A percentile compares a stretch with the other conserved stretches of the same genome.
phyloP scores from a whole-genome alignment of 768 basidiomycete species.

The Tylopilus sp. region DNA sequence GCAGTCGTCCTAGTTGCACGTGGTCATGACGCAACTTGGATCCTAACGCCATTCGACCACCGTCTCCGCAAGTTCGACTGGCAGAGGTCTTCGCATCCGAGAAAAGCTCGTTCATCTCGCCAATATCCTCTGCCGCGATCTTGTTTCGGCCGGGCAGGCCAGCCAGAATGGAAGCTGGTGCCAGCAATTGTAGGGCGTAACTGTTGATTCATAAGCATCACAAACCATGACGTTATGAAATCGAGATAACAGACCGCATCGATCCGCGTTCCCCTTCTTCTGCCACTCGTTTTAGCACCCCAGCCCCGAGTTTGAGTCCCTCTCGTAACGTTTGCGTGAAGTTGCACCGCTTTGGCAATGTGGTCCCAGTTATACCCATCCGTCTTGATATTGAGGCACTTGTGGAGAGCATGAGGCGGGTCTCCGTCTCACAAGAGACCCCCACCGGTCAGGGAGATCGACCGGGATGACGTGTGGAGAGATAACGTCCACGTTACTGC shows the following conservation, averaged over 20 bases:
- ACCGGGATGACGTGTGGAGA: slow-evolving; percentile 74
- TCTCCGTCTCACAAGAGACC: slow-evolving; percentile 1
- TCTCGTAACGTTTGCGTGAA: no score
- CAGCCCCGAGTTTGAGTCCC: slow-evolving; percentile 58
- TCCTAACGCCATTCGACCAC: slow-evolving; percentile 19
- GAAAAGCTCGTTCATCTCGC: slow-evolving; percentile 93
- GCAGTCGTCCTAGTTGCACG: slow-evolving; percentile 4
- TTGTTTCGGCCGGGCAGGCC: slow-evolving; percentile 71
- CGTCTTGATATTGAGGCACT: slow-evolving; percentile 94
- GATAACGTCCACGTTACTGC: slow-evolving; percentile 88
- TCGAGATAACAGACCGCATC: slow-evolving; percentile 53
- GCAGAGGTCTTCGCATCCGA: slow-evolving; percentile 87
- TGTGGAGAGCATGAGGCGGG: slow-evolving; percentile 24
- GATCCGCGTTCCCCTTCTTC: slow-evolving; percentile 80
- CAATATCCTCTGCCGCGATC: slow-evolving; percentile 84
- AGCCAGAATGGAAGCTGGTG: slow-evolving; percentile 87
- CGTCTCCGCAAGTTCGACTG: slow-evolving; percentile 44
- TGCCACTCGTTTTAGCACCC: slow-evolving; percentile 78
- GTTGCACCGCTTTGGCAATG: slow-evolving; percentile 55
- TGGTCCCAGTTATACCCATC: slow-evolving; percentile 79
- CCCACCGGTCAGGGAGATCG: slow-evolving; percentile 88
- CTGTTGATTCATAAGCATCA: slow-evolving; percentile 36
- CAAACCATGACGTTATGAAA: slow-evolving; percentile 5
- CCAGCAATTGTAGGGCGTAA: slow-evolving; percentile 87
- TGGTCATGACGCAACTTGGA: slow-evolving; percentile 3